A percentile compares a stretch with the other conserved stretches of the same genome.
phyloP scores from a whole-genome alignment of 2,329 filamentous ascomycete species.

The Neurospora crassa region DNA sequence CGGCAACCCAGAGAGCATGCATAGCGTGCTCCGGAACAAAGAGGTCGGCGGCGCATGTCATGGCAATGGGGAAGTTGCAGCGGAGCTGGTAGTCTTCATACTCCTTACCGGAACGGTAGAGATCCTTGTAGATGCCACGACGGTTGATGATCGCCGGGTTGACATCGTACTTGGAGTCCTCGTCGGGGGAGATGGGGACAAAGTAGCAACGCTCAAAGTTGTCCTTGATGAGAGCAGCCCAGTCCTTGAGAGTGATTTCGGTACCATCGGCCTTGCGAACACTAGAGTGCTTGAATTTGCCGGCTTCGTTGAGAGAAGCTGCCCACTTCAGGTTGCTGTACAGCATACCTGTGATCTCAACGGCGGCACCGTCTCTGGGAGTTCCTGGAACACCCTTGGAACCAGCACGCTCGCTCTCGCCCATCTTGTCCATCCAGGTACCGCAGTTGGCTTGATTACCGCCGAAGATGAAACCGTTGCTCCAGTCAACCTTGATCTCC shows the following conservation, averaged over 20 bases:
- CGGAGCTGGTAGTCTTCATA: constrained; percentile 97
- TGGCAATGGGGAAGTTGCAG: constrained; percentile 88
- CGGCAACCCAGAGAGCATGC: constrained; percentile 68
- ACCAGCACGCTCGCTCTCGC: constrained; percentile 83
- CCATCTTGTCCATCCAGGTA: constrained; percentile 99
- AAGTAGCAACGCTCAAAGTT: constrained; percentile 95
- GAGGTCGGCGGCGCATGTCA: constrained; percentile 84
- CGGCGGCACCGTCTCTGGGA: constrained; percentile 88
- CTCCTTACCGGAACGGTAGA: constrained; percentile 88
- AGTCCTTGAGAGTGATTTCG: constrained; percentile 61
- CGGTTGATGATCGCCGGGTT: constrained; percentile 75
- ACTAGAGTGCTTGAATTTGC: constrained; percentile 62
- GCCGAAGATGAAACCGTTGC: constrained; percentile 82
- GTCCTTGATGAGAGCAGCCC: constrained; percentile 69
- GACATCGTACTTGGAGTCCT: constrained; percentile 72
- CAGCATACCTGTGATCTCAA: constrained; percentile 88
- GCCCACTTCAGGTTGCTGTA: constrained; percentile 88
- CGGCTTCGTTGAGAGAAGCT: constrained; percentile 52
- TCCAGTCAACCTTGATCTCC: constrained; percentile 84
- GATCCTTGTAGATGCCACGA: constrained; percentile 94
- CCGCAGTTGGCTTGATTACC: constrained; percentile 93
- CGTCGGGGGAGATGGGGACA: constrained; percentile 57
- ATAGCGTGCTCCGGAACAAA: constrained; percentile 75
- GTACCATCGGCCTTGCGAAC: constrained; percentile 57
- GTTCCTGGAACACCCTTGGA: constrained; percentile 93